Conservation (phyloP, 2,329 filamentous ascomycete genomes). For the Exophiala sp. region DNA sequence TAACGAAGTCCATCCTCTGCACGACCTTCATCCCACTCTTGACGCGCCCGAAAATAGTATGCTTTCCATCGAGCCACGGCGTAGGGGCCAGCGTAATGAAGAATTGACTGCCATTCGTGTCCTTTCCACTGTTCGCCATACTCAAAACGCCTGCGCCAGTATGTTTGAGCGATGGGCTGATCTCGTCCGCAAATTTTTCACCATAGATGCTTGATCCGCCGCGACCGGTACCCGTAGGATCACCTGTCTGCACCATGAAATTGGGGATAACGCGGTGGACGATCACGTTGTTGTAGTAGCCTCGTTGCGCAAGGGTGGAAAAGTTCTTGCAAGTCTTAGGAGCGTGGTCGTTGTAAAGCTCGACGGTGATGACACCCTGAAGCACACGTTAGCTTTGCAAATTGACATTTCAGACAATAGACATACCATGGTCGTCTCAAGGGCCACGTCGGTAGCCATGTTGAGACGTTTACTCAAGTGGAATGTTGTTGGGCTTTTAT, state of each 20-base stretch:
- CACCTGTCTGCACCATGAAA: conserved; percentile 96
- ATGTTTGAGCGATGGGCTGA: conserved; percentile 73
- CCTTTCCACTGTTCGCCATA: conserved; percentile 92
- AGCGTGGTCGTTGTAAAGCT: conserved; percentile 86
- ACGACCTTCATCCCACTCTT: conserved; percentile 79
- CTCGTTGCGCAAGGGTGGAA: conserved; percentile 68
- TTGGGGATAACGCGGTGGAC: conserved; percentile 94
- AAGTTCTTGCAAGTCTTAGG: conserved; percentile 90
- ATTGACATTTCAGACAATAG: neutral
- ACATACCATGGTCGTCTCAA: conserved; percentile 83
- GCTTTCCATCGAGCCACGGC: conserved; percentile 94
- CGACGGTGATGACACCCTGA: conserved; percentile 77
- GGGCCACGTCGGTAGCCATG: conserved; percentile 74
- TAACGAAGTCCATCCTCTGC: conserved; percentile 81
- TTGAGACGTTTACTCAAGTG: neutral
- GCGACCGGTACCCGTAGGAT: conserved; percentile 88
- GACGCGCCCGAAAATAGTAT: conserved; percentile 93
- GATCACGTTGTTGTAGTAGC: conserved; percentile 81
- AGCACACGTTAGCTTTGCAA: conserved; percentile 1
- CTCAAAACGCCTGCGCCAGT: conserved; percentile 89
- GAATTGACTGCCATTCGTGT: conserved; percentile 94
- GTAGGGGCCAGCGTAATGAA: conserved; percentile 93
- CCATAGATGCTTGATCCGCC: conserved; percentile 89
- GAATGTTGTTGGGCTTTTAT: neutral
- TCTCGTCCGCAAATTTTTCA: conserved; percentile 92